These are phyloP conservation scores for Trifolium subterraneum DNA, from an alignment of 306 rosid species.

Conservation along the genomic window DNA sequence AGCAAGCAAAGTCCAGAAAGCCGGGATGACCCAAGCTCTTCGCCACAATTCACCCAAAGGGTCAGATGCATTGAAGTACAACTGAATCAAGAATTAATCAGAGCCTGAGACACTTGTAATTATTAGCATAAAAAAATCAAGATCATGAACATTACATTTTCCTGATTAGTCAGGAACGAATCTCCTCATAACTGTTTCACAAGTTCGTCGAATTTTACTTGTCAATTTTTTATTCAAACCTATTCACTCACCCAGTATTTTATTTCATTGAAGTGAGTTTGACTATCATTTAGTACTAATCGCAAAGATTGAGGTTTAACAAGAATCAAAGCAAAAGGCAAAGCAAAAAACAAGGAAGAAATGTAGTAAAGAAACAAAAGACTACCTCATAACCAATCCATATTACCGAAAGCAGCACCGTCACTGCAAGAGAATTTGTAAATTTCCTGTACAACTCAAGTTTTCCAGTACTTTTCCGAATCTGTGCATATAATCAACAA, in stretches of 20 bases:
- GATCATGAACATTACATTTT: conserved; percentile 15
- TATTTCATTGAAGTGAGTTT: neutral
- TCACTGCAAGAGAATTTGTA: conserved; percentile 78
- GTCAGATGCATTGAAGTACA: conserved; percentile 80
- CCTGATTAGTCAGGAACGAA: conserved; percentile 8
- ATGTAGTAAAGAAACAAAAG: conserved; percentile 18
- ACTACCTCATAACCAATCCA: conserved; percentile 84
- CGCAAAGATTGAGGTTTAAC: neutral
- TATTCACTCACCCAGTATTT: conserved; percentile 18
- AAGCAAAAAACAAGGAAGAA: neutral
- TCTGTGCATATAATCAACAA: conserved; percentile 46
- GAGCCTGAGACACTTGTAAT: conserved; percentile 15
- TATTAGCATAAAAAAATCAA: conserved; percentile 7
- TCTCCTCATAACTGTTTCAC: conserved; percentile 30
- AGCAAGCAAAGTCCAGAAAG: conserved; percentile 77
- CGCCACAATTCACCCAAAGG: conserved; percentile 76
- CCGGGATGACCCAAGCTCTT: conserved; percentile 77
- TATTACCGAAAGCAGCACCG: conserved; percentile 70
- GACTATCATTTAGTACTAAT: neutral
- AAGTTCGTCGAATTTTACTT: neutral
- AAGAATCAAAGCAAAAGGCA: conserved; percentile 8
- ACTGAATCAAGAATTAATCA: conserved; percentile 51
- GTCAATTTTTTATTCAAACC: conserved; percentile 6
- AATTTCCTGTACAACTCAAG: conserved; percentile 81
- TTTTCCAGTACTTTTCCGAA: conserved; percentile 67